Evolutionary conservation across 257 asterid genomes (phyloP).

Genomic region (Ligustrum vulgare): DNA sequence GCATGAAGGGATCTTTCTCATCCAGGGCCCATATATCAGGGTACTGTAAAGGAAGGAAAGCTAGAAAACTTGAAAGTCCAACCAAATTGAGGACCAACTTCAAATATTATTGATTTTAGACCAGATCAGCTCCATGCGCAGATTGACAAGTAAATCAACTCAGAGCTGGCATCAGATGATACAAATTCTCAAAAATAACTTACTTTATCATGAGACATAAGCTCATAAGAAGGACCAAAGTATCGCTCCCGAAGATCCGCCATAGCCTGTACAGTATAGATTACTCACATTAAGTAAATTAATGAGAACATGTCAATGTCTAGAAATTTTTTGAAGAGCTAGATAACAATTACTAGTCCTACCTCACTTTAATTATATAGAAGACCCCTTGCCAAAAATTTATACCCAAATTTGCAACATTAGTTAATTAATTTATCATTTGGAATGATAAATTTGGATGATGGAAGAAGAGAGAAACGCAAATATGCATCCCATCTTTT

Average conservation of each 20-base stretch:
- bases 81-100: constrained; percentile 11
- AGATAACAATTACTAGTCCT: neutral
- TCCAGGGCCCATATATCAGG: constrained; percentile 86
- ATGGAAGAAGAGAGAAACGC: neutral
- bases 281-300: constrained; percentile 6
- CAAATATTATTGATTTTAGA: neutral
- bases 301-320: constrained; percentile 16
- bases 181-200: constrained; percentile 29
- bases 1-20: constrained; percentile 84
- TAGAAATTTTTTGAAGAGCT: constrained; percentile 1
- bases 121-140: constrained; percentile 13
- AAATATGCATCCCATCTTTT: constrained; percentile 2
- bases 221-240: constrained; percentile 82
- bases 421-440: neutral
- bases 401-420: neutral
- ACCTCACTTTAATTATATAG: neutral
- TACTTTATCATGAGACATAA: constrained; percentile 84
- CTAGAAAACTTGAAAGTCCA: constrained; percentile 5
- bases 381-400: neutral
- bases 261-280: constrained; percentile 48
- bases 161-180: constrained; percentile 14
- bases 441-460: neutral
- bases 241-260: constrained; percentile 72
- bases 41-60: constrained; percentile 51
- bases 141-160: constrained; percentile 7